Conservation (phyloP, 2,329 filamentous ascomycete genomes). For the Cladorrhinum sp. region DNA sequence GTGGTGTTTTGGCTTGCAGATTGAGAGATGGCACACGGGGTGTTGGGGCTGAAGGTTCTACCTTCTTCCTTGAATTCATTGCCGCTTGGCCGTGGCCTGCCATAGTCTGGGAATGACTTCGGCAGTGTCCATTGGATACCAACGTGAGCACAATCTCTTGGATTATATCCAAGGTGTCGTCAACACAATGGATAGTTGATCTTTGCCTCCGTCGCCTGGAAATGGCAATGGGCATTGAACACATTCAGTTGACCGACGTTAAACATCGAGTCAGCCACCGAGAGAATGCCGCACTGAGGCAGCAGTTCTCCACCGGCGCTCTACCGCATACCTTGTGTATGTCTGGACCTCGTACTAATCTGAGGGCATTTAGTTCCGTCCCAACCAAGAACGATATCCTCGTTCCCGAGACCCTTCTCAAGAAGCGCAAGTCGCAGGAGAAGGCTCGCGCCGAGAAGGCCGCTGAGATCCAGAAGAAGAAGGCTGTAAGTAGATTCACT, state of each 20-base stretch:
- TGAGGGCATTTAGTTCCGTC: constrained; percentile 67
- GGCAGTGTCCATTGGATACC: neutral
- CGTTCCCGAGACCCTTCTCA: constrained; percentile 98
- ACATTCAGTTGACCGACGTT: constrained; percentile 61
- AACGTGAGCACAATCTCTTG: constrained; percentile 51
- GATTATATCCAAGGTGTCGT: constrained; percentile 66
- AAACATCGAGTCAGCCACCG: constrained; percentile 73
- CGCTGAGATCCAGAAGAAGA: constrained; percentile 78
- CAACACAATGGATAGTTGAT: constrained; percentile 57
- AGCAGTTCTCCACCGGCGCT: constrained; percentile 92
- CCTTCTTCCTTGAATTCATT: constrained; percentile 77
- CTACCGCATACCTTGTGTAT: constrained; percentile 60
- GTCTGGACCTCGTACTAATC: constrained; percentile 76
- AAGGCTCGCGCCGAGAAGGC: constrained; percentile 91
- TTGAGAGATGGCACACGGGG: constrained; percentile 63
- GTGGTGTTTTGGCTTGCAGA: constrained; percentile 39
- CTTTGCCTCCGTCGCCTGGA: constrained; percentile 1
- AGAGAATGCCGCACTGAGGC: constrained; percentile 88
- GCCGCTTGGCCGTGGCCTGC: constrained; percentile 47
- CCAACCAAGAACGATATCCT: constrained; percentile 93
- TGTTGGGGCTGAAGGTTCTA: constrained; percentile 71
- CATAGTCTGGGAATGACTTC: neutral
- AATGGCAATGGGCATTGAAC: neutral
- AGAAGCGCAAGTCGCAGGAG: constrained; percentile 99
- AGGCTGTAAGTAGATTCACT: constrained; percentile 67